A percentile compares a stretch with the other conserved stretches of the same genome.
Conservation (phyloP, 805 yeast species). For the Zygosaccharomyces rouxii region DNA sequence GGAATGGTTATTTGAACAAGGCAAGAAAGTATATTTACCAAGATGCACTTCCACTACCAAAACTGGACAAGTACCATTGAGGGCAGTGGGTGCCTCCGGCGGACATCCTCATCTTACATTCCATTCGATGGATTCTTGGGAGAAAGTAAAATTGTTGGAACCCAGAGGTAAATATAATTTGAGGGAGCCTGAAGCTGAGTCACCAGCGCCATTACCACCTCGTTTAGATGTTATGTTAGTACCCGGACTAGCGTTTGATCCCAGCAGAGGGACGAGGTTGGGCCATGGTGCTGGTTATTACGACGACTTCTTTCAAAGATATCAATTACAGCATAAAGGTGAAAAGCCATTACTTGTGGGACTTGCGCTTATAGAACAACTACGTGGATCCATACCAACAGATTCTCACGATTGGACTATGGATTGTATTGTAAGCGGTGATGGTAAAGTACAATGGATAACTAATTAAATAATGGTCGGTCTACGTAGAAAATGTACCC, state of each 20-base stretch:
- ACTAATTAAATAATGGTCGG: slow-evolving; percentile 43
- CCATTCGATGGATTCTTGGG: slow-evolving; percentile 42
- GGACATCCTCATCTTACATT: slow-evolving; percentile 51
- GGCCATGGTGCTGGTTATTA: slow-evolving; percentile 96
- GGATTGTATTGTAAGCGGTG: slow-evolving; percentile 32
- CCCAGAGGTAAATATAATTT: slow-evolving; percentile 69
- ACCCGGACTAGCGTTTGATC: slow-evolving; percentile 77
- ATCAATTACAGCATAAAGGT: slow-evolving; percentile 26
- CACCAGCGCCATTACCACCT: slow-evolving; percentile 29
- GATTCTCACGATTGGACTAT: slow-evolving; percentile 32
- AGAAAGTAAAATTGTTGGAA: slow-evolving; percentile 42
- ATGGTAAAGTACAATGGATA: slow-evolving; percentile 33
- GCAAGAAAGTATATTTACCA: slow-evolving; percentile 57
- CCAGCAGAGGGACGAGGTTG: slow-evolving; percentile 44
- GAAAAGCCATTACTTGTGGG: slow-evolving; percentile 30
- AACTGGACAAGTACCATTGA: slow-evolving; percentile 28
- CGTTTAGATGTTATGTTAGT: slow-evolving; percentile 65
- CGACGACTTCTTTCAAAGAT: slow-evolving; percentile 65
- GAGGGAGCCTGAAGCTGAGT: slow-evolving; percentile 54
- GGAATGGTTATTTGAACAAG: slow-evolving; percentile 43
- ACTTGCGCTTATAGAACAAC: slow-evolving; percentile 30
- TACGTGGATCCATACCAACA: slow-evolving; percentile 21
- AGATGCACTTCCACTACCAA: slow-evolving; percentile 40
- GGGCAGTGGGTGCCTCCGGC: slow-evolving; percentile 9
- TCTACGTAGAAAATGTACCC: slow-evolving; percentile 40